These are phyloP conservation scores for Perkinsus chesapeaki DNA, from an alignment of 169 alveolate species.

Conservation along the genomic window DNA sequence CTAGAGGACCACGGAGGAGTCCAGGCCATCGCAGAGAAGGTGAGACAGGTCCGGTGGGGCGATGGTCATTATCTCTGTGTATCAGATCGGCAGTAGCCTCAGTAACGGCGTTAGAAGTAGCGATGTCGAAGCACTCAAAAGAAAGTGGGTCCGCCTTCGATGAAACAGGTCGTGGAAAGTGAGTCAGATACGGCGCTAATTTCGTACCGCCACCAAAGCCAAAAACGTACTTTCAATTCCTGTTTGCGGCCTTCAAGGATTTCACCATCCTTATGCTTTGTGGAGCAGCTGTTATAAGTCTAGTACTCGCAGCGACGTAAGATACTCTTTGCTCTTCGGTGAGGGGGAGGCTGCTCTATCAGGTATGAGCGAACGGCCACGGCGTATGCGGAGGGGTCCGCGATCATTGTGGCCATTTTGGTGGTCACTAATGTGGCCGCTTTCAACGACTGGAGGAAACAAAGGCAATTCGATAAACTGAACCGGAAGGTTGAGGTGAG, in stretches of 20 bases:
- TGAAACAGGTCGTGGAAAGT: background rate
- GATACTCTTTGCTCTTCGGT: background rate
- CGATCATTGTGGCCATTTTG: conserved; percentile 77
- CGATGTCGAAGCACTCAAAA: background rate
- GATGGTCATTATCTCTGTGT: background rate
- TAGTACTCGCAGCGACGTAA: background rate
- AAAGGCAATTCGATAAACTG: conserved; percentile 67
- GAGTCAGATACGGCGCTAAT: background rate
- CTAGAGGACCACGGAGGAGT: background rate
- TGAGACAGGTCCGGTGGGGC: background rate
- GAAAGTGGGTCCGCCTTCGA: background rate
- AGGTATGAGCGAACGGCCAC: background rate
- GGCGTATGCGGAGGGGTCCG: conserved; percentile 64
- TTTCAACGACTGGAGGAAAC: conserved; percentile 70
- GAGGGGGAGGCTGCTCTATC: background rate
- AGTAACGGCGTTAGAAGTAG: background rate
- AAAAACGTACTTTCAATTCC: background rate
- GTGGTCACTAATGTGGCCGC: conserved; percentile 75
- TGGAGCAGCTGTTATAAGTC: background rate
- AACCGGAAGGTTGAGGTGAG: conserved; percentile 49
- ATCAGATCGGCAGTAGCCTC: background rate
- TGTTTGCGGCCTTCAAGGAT: background rate
- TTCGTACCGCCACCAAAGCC: background rate
- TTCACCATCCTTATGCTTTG: background rate
- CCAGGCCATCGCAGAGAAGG: background rate